Evolutionary conservation across 2,329 filamentous ascomycete genomes (phyloP), one percentile per base, ranked within the genome.

Genomic region (Colletotrichum tofieldiae): DNA sequence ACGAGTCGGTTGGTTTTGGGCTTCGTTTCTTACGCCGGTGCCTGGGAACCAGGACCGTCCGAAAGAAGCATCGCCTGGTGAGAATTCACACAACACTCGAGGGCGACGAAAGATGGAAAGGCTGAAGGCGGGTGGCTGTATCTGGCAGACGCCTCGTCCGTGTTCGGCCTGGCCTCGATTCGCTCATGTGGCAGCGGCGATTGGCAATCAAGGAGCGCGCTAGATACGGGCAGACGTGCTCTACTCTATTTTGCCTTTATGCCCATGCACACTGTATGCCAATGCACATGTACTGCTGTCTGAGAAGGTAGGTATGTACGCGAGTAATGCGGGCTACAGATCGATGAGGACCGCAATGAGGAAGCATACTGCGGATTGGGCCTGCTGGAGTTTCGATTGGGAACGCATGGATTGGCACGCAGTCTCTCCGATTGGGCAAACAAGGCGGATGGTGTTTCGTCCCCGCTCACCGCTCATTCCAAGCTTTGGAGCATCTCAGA

Each of bases 391-490:
- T 43, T 58, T 52, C 20, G 23, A 54, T 43, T 47, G 51, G 59
- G 64, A 71, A 69, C 59, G 66, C 54, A n/a, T 54, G 65, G 47
- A 54, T 54, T 69, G 64, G 51, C 49, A 58, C 51, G 29, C 43
- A 20, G 35, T 14, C 11, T 37, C 54, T 12, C 51, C 26, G 5
- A 65, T 65, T 56, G 23, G 60, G 52, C 32, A 7, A 39, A 35
- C 11, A 45, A 29, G 61, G 39, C 65, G 65, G 64, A 60, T 54
- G 52, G 23, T 43, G n/a, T 35, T 68, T 51, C 23, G 43, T 20
- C 55, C 56, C 54, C 29, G 16, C 14, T 69, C 69, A 69, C 69
- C 69, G 69, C 69, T 72, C 52, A 69, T 69, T 64, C 59, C 45
- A 12, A 23, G 20, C 20, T 16, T 20, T 29, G 18, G 20, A 18